These are phyloP conservation scores for Agrocybe praecox DNA, from an alignment of 768 basidiomycete genomes.

Conservation along the genomic window DNA sequence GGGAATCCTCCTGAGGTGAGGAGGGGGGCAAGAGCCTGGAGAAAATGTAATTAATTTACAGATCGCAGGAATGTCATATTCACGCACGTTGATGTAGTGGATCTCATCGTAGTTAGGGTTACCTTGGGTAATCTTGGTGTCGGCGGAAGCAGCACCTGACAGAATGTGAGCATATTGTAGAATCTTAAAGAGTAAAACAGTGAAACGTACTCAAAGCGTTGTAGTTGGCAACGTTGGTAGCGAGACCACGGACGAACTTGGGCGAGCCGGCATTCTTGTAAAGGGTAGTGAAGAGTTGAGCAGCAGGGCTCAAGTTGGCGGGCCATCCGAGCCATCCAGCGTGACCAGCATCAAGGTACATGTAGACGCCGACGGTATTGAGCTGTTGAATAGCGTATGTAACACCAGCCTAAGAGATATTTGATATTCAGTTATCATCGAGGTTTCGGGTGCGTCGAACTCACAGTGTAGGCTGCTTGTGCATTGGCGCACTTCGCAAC, in stretches of 20 bases:
- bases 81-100: conserved; percentile 55
- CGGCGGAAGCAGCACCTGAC: conserved; percentile 48
- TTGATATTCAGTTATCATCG: too few species aligned
- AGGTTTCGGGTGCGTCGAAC: not conserved
- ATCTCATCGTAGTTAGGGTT: conserved; percentile 65
- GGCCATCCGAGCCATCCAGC: conserved; percentile 73
- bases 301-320: conserved; percentile 62
- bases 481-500: conserved; percentile 58
- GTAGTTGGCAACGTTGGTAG: conserved; percentile 58
- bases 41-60: conserved; percentile 11
- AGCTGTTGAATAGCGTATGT: conserved; percentile 61
- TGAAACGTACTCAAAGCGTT: conserved; percentile 36
- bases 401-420: conserved; percentile 38
- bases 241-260: conserved; percentile 61
- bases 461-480: conserved; percentile 51
- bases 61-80: not conserved
- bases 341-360: conserved; percentile 65
- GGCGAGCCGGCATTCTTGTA: conserved; percentile 55
- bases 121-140: conserved; percentile 57
- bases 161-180: conserved; percentile 30
- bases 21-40: conserved; percentile 49
- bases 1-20: conserved; percentile 49
- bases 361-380: conserved; percentile 55
- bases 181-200: not conserved
- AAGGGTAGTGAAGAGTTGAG: conserved; percentile 52